phyloP scores from a whole-genome alignment of 202 grass and related monocot species.

The Elaeis oleifera region DNA sequence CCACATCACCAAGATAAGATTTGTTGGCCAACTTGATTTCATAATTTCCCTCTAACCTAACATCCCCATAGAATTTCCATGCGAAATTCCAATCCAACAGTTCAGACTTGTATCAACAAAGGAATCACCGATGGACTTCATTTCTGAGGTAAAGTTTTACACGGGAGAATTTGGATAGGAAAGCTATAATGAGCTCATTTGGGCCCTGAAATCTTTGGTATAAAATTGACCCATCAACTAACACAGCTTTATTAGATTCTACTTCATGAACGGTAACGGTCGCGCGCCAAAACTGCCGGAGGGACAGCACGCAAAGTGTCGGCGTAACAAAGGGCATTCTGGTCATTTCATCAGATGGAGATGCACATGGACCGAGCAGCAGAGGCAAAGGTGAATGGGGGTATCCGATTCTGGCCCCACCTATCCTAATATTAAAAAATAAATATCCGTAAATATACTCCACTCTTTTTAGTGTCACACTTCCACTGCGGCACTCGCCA shows the following conservation, averaged over 20 bases:
- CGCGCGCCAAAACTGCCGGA: conserved; percentile 1
- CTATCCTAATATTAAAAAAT: too few species aligned
- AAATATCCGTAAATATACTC: conserved; percentile 8
- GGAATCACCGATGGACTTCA: too few species aligned
- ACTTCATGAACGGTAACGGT: conserved; percentile 32
- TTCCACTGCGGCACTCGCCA: conserved; percentile 2
- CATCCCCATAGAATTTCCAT: too few species aligned
- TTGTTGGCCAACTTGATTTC: too few species aligned
- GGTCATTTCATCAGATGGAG: conserved; percentile 13
- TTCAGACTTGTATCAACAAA: too few species aligned
- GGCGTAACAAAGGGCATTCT: conserved; percentile 15
- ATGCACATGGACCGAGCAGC: conserved; percentile 27
- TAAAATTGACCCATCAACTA: conserved; percentile 30
- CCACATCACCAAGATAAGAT: too few species aligned
- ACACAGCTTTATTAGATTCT: not conserved
- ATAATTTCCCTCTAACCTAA: too few species aligned
- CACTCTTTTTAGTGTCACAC: conserved; percentile 1
- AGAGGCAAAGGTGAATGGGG: not conserved
- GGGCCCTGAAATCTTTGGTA: too few species aligned
- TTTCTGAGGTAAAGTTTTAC: not conserved
- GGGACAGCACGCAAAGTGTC: conserved; percentile 25
- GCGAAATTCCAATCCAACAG: too few species aligned
- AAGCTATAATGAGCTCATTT: conserved; percentile 4
- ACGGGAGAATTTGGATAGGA: conserved; percentile 20
- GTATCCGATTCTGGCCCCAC: too few species aligned